Percentiles rank a stretch among this genome's conserved stretches.
Conservation (phyloP, 2,329 filamentous ascomycete genomes). For the Scorias spongiosa region DNA sequence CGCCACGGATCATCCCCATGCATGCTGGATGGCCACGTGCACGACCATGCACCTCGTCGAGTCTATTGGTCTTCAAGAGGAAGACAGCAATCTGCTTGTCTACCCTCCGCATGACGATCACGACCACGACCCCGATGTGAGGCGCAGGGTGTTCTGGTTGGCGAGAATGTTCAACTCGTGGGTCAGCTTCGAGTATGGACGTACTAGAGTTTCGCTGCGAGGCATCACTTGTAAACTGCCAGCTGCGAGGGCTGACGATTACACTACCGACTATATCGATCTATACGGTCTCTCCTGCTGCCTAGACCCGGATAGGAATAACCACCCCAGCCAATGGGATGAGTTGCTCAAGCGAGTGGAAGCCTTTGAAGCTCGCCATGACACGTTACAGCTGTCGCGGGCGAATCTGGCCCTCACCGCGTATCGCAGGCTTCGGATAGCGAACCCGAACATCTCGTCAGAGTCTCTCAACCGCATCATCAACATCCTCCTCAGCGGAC, state of each 20-base stretch:
- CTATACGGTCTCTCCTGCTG: slow-evolving; percentile 39
- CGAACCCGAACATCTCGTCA: slow-evolving; percentile 31
- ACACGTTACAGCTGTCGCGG: slow-evolving; percentile 26
- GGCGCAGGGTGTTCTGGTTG: slow-evolving; percentile 28
- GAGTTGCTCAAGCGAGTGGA: slow-evolving; percentile 18
- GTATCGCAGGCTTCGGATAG: slow-evolving; percentile 37
- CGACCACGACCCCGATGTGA: slow-evolving; percentile 12
- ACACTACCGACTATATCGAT: slow-evolving; percentile 34
- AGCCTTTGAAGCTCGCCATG: slow-evolving; percentile 15
- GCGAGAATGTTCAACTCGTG: slow-evolving; percentile 44
- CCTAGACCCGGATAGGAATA: slow-evolving; percentile 34
- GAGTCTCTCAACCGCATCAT: slow-evolving; percentile 33
- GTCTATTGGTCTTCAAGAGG: slow-evolving; percentile 34
- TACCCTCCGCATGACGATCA: slow-evolving; percentile 11
- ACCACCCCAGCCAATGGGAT: slow-evolving; percentile 17
- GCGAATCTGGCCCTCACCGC: slow-evolving; percentile 42
- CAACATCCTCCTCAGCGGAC: slow-evolving; percentile 28
- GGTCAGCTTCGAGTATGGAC: slow-evolving; percentile 44
- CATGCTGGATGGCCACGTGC: slow-evolving; percentile 43
- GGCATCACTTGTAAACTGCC: slow-evolving; percentile 31
- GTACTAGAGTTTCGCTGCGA: slow-evolving; percentile 35
- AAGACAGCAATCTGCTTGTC: slow-evolving; percentile 18
- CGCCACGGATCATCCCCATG: slow-evolving; percentile 37
- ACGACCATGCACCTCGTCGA: slow-evolving; percentile 44
- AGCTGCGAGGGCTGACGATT: slow-evolving; percentile 24